Percentiles rank a stretch among this genome's conserved stretches.
phyloP scores from a whole-genome alignment of 164 flowering plant species.

The Vitis amurensis region DNA sequence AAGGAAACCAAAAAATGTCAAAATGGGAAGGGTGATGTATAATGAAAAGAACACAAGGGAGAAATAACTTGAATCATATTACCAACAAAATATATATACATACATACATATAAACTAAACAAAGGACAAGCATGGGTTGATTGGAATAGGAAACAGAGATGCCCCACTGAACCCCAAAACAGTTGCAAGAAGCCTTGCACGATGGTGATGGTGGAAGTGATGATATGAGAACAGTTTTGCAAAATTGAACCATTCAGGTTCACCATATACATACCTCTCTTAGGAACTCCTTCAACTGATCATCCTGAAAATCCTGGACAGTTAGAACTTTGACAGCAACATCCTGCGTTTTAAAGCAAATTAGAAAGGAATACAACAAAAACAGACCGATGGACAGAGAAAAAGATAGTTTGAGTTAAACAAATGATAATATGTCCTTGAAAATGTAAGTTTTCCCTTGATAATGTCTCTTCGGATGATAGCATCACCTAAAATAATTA shows the following conservation, averaged over 20 bases:
- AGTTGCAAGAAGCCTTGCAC: neutral
- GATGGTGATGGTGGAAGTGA: neutral
- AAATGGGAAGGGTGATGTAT: no score
- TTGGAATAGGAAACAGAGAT: neutral
- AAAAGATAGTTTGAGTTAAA: no score
- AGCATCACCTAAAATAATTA: no score
- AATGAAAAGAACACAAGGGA: no score
- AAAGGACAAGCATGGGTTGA: neutral
- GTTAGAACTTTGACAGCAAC: conserved; percentile 95
- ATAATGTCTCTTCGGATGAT: no score
- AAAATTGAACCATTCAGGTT: neutral
- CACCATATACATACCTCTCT: conserved; percentile 63
- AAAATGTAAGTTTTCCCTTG: no score
- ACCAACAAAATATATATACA: no score
- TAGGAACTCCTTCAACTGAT: conserved; percentile 82
- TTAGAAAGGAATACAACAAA: neutral
- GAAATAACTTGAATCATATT: no score
- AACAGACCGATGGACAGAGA: no score
- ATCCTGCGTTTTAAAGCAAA: conserved; percentile 58
- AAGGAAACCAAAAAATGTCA: no score
- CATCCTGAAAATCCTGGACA: conserved; percentile 81
- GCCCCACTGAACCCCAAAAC: neutral
- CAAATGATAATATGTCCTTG: no score
- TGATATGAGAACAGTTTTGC: neutral
- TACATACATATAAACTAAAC: neutral